phyloP scores from a whole-genome alignment of 441 rosid genomes.

The Populus tomentosa region DNA sequence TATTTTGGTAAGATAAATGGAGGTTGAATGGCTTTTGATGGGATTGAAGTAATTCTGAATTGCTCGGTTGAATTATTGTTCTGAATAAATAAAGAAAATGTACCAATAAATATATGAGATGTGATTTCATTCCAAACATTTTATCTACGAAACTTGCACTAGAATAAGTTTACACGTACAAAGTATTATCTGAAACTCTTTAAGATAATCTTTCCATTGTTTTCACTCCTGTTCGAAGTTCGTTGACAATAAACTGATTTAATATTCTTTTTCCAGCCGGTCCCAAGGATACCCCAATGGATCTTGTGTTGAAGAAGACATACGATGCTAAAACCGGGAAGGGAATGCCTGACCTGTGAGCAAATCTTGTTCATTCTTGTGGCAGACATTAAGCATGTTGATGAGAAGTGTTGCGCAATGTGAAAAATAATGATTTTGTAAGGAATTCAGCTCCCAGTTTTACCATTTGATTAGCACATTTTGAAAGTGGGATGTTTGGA shows the following conservation, averaged over 20 bases:
- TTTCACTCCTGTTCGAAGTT: not conserved
- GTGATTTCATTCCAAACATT: not conserved
- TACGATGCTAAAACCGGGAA: constrained; percentile 77
- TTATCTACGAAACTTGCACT: not conserved
- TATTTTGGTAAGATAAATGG: not conserved
- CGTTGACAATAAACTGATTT: not conserved
- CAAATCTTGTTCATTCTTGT: constrained; percentile 7
- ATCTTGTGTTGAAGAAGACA: constrained; percentile 64
- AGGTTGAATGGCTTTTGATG: not conserved
- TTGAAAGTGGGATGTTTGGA: not conserved
- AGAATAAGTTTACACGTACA: not conserved
- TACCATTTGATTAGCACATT: not conserved
- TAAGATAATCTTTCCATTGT: not conserved
- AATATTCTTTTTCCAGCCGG: constrained; percentile 50
- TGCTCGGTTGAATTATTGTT: not conserved
- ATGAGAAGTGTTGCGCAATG: not conserved
- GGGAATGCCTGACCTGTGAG: constrained; percentile 83
- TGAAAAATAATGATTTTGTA: not conserved
- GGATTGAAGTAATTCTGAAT: not conserved
- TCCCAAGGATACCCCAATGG: constrained; percentile 81
- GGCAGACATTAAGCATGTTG: constrained; percentile 1
- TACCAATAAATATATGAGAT: not conserved
- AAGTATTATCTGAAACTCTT: not conserved
- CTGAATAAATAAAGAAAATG: not conserved
- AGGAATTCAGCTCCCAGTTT: not conserved